Percentiles rank a stretch among this genome's conserved stretches.
Evolutionary conservation across 2,329 filamentous ascomycete genomes (phyloP).

Genomic region (Aureobasidium sp.): DNA sequence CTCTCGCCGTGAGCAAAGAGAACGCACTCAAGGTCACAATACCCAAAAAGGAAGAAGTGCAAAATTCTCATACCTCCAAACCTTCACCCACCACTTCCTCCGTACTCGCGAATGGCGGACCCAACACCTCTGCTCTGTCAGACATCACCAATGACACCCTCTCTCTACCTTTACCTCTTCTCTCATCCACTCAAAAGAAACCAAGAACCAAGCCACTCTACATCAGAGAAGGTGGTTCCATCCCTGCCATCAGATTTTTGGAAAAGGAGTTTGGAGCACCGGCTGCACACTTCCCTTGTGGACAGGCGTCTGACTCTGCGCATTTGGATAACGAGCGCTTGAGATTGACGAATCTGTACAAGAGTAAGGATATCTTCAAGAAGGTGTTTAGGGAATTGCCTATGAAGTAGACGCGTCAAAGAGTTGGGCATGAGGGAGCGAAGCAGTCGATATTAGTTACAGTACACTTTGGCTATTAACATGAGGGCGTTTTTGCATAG

Average conservation of each 20-base stretch:
- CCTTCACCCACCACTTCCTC: conserved; percentile 42
- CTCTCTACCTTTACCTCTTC: background rate
- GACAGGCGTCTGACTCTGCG: conserved; percentile 86
- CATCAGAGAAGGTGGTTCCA: conserved; percentile 91
- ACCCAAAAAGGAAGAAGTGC: conserved; percentile 13
- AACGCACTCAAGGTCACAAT: conserved; percentile 15
- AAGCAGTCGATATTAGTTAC: too few relatives aligned
- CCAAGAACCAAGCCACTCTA: conserved; percentile 60
- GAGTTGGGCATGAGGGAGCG: too few relatives aligned
- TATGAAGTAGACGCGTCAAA: background rate
- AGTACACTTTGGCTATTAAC: too few relatives aligned
- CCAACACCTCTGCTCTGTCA: background rate
- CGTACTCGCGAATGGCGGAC: conserved; percentile 40
- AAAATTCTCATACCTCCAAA: conserved; percentile 21
- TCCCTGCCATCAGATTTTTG: conserved; percentile 85
- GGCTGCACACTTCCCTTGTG: conserved; percentile 86
- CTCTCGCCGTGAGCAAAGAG: conserved; percentile 1
- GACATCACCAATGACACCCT: background rate
- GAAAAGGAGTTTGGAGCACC: conserved; percentile 91
- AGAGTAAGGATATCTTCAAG: conserved; percentile 85
- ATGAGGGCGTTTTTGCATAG: too few relatives aligned
- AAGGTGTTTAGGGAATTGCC: conserved; percentile 67
- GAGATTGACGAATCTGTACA: conserved; percentile 76
- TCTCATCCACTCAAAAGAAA: background rate
- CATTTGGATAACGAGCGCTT: conserved; percentile 95